These are phyloP conservation scores for Suhomyces pyralidae DNA, from an alignment of 805 yeast species.

Conservation along the genomic window DNA sequence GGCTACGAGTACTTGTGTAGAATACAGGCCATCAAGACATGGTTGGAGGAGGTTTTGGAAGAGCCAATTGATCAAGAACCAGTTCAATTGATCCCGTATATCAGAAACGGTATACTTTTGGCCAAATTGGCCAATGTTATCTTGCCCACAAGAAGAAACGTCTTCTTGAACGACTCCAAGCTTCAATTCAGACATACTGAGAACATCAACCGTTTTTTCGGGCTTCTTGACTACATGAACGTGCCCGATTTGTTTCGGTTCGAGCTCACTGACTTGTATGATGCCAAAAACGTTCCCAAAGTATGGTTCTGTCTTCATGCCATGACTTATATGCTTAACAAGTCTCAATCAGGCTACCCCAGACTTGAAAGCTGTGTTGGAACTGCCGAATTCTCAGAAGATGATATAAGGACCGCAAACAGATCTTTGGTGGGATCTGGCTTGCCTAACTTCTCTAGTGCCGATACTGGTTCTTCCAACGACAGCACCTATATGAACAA, in stretches of 20 bases:
- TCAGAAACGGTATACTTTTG: constrained; percentile 81
- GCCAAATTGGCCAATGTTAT: constrained; percentile 76
- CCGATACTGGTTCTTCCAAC: constrained; percentile 22
- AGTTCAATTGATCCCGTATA: constrained; percentile 56
- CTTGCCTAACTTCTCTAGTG: constrained; percentile 68
- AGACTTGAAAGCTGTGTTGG: constrained; percentile 62
- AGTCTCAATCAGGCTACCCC: constrained; percentile 53
- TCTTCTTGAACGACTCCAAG: constrained; percentile 51
- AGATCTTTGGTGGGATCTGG: constrained; percentile 63
- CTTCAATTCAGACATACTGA: constrained; percentile 89
- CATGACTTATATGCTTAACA: constrained; percentile 66
- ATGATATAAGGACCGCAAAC: constrained; percentile 68
- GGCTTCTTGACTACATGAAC: constrained; percentile 61
- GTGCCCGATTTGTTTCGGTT: constrained; percentile 88
- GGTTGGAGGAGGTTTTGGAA: constrained; percentile 66
- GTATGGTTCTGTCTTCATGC: constrained; percentile 94
- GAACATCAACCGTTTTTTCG: constrained; percentile 81
- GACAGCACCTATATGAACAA: constrained; percentile 17
- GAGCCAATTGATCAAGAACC: constrained; percentile 56
- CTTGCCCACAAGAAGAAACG: constrained; percentile 59
- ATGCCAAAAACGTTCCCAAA: constrained; percentile 86
- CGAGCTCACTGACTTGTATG: constrained; percentile 90
- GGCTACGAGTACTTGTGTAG: constrained; percentile 78
- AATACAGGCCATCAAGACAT: constrained; percentile 73
- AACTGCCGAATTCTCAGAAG: constrained; percentile 57